These are phyloP conservation scores for Nothophytophthora sp. DNA, from an alignment of 352 stramenopile species.

Conservation along the genomic window DNA sequence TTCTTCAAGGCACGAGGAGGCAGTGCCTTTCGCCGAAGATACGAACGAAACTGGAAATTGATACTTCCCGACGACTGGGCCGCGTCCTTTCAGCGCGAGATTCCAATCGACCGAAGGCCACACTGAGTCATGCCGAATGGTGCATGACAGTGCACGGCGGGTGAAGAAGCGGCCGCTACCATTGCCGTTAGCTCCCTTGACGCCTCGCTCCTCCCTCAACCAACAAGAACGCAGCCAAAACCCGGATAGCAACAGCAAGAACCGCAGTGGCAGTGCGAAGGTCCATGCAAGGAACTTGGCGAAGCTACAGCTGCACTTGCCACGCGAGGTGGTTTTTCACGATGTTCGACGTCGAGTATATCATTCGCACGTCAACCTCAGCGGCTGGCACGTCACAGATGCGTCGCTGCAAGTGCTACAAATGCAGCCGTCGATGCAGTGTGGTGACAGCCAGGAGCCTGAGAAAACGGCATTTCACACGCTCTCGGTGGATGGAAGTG, in stretches of 20 bases:
- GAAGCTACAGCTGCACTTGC: slow-evolving; percentile 33
- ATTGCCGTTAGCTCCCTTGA: slow-evolving; percentile 9
- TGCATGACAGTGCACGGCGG: slow-evolving; percentile 19
- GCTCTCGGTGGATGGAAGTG: slow-evolving; percentile 17
- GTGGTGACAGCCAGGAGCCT: slow-evolving; percentile 4
- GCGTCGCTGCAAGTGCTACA: slow-evolving; percentile 30
- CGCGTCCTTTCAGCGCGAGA: slow-evolving; percentile 22
- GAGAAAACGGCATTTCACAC: slow-evolving; percentile 17
- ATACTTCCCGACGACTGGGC: too few relatives aligned
- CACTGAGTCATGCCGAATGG: slow-evolving; percentile 24
- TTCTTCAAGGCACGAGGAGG: too few relatives aligned
- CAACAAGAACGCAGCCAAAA: slow-evolving; percentile 10
- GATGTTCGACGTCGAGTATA: slow-evolving; percentile 31
- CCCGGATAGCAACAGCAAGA: slow-evolving; percentile 1
- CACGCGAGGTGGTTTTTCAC: slow-evolving; percentile 41
- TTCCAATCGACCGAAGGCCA: too few relatives aligned
- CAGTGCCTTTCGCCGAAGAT: too few relatives aligned
- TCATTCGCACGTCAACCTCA: slow-evolving; percentile 48
- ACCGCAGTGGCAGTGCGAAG: slow-evolving; percentile 18
- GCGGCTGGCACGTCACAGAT: slow-evolving; percentile 55
- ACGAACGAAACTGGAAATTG: too few relatives aligned
- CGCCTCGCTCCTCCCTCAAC: slow-evolving; percentile 17
- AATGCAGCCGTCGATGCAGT: too few relatives aligned
- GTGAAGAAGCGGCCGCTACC: slow-evolving; percentile 22
- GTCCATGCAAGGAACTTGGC: slow-evolving; percentile 21